Percentiles rank a stretch among this genome's conserved stretches.
Conservation (phyloP, 1,139 yeast genomes). For the Saccharomyces pastorianus region DNA sequence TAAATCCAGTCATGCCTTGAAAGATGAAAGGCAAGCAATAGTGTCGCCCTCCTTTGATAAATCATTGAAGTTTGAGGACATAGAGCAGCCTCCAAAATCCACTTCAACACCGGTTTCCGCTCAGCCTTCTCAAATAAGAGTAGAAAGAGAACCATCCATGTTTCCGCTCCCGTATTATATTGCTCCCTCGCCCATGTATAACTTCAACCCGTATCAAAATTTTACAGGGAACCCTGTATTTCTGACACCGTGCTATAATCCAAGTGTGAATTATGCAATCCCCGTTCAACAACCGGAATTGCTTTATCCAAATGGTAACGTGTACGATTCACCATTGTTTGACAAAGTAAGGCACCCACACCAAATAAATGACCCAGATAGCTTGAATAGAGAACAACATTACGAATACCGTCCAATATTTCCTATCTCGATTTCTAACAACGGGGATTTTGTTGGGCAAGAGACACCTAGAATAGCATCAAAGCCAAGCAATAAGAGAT, state of each 20-base stretch:
- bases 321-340: not conserved
- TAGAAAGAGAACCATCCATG: not conserved
- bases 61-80: constrained; percentile 31
- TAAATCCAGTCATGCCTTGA: not conserved
- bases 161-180: not conserved
- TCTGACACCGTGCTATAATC: constrained; percentile 2
- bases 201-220: constrained; percentile 3
- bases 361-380: not conserved
- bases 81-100: constrained; percentile 33
- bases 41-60: constrained; percentile 4
- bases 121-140: not conserved
- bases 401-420: not conserved
- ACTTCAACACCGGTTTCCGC: constrained; percentile 32
- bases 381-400: not conserved
- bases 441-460: not conserved
- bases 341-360: not conserved
- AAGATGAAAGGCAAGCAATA: constrained; percentile 4
- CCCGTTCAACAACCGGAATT: not conserved
- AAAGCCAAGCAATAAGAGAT: not conserved
- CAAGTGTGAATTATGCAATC: constrained; percentile 8
- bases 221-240: not conserved
- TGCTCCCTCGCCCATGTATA: constrained; percentile 3
- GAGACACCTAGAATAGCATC: not conserved
- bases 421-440: not conserved
- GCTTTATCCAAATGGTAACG: not conserved